phyloP scores from a whole-genome alignment of 139 green algal genomes.

The Chlamydomonas asymmetrica region DNA sequence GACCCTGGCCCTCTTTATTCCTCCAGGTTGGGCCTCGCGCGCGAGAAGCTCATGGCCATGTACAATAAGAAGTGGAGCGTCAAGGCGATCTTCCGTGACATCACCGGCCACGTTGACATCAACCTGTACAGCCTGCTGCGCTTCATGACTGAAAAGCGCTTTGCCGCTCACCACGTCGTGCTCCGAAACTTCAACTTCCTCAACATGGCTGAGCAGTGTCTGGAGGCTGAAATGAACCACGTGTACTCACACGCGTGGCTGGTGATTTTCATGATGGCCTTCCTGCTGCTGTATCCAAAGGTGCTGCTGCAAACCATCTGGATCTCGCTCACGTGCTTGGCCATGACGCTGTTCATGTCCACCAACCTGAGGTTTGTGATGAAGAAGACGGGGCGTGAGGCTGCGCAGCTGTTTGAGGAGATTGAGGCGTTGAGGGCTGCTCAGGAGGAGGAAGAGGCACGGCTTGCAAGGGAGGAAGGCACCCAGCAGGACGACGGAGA shows the following conservation, averaged over 20 bases:
- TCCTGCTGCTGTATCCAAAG: constrained; percentile 27
- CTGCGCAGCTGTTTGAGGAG: constrained; percentile 20
- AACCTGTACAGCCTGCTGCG: constrained; percentile 30
- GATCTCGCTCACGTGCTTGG: background rate
- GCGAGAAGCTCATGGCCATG: no score
- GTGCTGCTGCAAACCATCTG: constrained; percentile 19
- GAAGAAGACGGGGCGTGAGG: constrained; percentile 29
- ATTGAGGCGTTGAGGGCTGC: constrained; percentile 3
- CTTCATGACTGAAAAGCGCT: constrained; percentile 31
- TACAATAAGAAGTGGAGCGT: no score
- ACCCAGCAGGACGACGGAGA: background rate
- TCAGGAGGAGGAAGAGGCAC: background rate
- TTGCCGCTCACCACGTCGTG: constrained; percentile 19
- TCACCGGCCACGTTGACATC: constrained; percentile 17
- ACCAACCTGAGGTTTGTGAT: constrained; percentile 27
- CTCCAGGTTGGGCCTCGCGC: no score
- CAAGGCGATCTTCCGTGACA: constrained; percentile 7
- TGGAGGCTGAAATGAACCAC: constrained; percentile 31
- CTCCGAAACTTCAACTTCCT: constrained; percentile 33
- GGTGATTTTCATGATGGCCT: constrained; percentile 26
- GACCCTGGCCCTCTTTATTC: no score
- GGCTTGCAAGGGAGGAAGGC: no score
- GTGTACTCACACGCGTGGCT: constrained; percentile 36
- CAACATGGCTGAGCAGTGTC: constrained; percentile 29
- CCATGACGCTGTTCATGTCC: background rate